Evolutionary conservation across 1,139 yeast species (phyloP), one percentile per base, ranked within the genome.

Genomic region (Geotrichum macrosporum): DNA sequence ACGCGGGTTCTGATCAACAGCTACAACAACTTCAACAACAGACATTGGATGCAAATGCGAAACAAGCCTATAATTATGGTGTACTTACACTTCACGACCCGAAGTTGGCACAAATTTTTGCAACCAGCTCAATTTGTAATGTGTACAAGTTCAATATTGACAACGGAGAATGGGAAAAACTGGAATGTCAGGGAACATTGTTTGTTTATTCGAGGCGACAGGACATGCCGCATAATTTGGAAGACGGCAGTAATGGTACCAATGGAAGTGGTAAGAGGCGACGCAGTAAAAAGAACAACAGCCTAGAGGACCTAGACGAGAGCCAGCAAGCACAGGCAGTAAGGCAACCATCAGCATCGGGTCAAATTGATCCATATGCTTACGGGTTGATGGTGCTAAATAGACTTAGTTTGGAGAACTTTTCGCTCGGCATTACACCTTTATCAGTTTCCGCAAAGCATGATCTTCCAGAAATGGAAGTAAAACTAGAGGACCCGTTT

Each of bases 71-170:
- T 53, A 87, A 89, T 57, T 83, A 77, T 67, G 81, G 84, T 58
- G 96, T 89, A 35, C 79, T 89, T 33, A 78, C 83, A 32, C 75
- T 92, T 50, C 89, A 88, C 63, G 97, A 89, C 61, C 88, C 94
- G 0, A 73, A 76, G 51, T 76, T 86, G 41, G 82, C 84, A 48
- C 89, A 84, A 61, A 71, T 89, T 36, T 85, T 55, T 77, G 81
- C 64, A 77, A 81, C 60, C 72, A 65, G 95, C 1, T 80, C 96
- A 5, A 92, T 88, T 57, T 80, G 88, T 59, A 89, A 83, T 44
- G 73, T 84, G n/a, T 86, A 86, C 67, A 77, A 80, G 60, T 79
- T 77, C 69, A 80, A 81, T 56, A 73, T 76, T 31, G 76, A 71
- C 9, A 66, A 68, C 16, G 82, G 80, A 52, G 88, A 84, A 59